Evolutionary conservation across 768 basidiomycete species (phyloP), one percentile per base, ranked within the genome.

Genomic region (Pluteus cervinus): DNA sequence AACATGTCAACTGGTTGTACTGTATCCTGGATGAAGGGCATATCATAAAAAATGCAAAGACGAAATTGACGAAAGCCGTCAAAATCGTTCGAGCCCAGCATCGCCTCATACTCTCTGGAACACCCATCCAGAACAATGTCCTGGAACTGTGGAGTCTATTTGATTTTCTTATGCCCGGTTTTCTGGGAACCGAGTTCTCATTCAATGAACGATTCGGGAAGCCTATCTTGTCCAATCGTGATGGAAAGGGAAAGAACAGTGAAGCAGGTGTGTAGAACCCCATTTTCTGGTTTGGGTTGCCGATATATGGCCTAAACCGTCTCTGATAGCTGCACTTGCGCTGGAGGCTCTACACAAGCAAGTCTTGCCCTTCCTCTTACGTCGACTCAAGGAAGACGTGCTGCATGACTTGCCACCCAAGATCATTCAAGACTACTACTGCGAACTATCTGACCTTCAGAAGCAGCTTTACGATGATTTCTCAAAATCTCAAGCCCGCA

Each of bases 371-470:
- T 99, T 99, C 75, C 66, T 99, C 28, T 71, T 99, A 11, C 88
- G 96, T 28, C 83, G 96, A 16, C 65, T 99, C 55, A 99, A 99
- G 57, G 96, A 99, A 62, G 92, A 99, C 53, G 96, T 99, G 20
- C 66, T 99, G 40, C 65, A 89, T 44, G 96, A 99, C 55, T 68
- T 99, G 2, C 96, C 96, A 1, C 96, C 96, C 3, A 98, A 99
- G 66, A 99, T 99, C 58, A 98, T 99, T 40, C 96, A 99, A 59
- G 96, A 99, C 57, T 98, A 98, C 57, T 93, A 97, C 54, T 97
- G 93, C 68, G 94, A 98, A 54, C 73, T 99, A 3, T 97, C 94
- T 0, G 87, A 91, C 0, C 62, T 98, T 14, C 96, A 99, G 63
- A 92, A 91, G 57, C 70, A 79, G 43, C 74, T 99, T 12, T 99